phyloP scores from a whole-genome alignment of 371 early-diverging fungal genomes.

The Nematocida displodere region DNA sequence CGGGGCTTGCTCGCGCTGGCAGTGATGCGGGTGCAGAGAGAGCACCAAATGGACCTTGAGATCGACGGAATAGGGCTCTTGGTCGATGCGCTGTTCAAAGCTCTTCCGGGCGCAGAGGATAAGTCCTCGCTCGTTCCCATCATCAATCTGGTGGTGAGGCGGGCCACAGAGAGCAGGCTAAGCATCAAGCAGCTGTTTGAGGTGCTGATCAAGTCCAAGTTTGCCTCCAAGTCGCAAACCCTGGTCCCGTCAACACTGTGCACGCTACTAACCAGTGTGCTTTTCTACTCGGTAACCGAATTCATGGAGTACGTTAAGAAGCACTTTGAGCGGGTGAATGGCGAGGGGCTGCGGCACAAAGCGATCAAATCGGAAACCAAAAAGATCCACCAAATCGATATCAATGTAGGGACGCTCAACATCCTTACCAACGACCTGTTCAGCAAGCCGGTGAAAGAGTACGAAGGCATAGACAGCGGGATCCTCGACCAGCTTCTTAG shows the following conservation, averaged over 20 bases:
- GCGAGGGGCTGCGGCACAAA: too few species aligned
- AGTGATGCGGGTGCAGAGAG: not conserved
- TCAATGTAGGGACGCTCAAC: not conserved
- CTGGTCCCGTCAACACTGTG: too few species aligned
- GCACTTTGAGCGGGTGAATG: too few species aligned
- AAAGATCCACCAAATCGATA: too few species aligned
- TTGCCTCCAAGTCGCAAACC: too few species aligned
- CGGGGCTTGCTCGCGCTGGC: slow-evolving; percentile 20
- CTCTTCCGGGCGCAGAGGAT: not conserved
- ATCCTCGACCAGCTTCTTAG: not conserved
- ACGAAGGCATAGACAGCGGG: slow-evolving; percentile 3
- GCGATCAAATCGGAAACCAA: too few species aligned
- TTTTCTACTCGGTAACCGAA: too few species aligned
- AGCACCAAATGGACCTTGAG: not conserved
- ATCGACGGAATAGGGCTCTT: not conserved
- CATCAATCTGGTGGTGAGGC: not conserved
- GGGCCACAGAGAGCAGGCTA: slow-evolving; percentile 3
- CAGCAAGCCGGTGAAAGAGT: slow-evolving; percentile 15
- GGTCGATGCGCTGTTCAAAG: not conserved
- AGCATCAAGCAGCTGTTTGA: too few species aligned
- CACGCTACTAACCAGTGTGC: too few species aligned
- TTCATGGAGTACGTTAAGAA: too few species aligned
- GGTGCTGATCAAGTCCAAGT: too few species aligned
- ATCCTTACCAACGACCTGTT: not conserved
- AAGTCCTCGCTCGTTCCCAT: not conserved